Evolutionary conservation across 1,284 basidiomycete genomes (phyloP), one percentile per base, ranked within the genome.

Genomic region (Cutaneotrichosporon cutaneum): DNA sequence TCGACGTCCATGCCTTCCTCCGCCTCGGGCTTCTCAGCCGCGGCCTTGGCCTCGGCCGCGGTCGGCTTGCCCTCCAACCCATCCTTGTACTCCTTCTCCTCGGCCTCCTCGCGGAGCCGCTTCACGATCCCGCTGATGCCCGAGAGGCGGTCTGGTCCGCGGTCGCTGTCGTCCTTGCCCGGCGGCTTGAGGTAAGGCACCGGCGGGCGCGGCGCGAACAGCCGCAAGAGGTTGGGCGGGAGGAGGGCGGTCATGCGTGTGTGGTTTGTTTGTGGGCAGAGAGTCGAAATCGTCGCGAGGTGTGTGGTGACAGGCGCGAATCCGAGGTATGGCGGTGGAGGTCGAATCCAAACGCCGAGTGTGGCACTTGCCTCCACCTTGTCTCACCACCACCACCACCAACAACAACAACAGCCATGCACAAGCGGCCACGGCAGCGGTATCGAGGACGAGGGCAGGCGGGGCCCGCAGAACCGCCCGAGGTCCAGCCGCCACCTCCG

Each of bases 201-300:
- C 3, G 89, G 90, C 1, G 93, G 90, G 18, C 94, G 87, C 16
- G 94, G 93, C 0, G 92, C 89, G 76, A 97, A 97, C 68, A 97
- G 88, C 78, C 93, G 92, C 77, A 96, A 86, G 56, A 97, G 86
- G 79, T 96, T 95, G 10, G 92, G 92, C 7, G 94, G 94, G 48
- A 97, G 85, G 44, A 94, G 84, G 80, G 93, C 89, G 9, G 92
- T 93, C 80, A 82, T 82, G 42, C 18, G 39, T 42, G 18, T 42
- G 7, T 2, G 18, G 16, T 14, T 42, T 42, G 39, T 36, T 13
- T 13, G 16, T 36, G 13, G 35, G 14, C n/a, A 16, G 10, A 42
- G 54, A 42, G 54, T 27, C 3, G 54, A 27, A 42, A 47, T 56
- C 27, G 30, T 30, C 5, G 30, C 4, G 13, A 16, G 45, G 45